Evolutionary conservation across 2,329 filamentous ascomycete genomes (phyloP).

Genomic region (Ophiostoma ulmi): DNA sequence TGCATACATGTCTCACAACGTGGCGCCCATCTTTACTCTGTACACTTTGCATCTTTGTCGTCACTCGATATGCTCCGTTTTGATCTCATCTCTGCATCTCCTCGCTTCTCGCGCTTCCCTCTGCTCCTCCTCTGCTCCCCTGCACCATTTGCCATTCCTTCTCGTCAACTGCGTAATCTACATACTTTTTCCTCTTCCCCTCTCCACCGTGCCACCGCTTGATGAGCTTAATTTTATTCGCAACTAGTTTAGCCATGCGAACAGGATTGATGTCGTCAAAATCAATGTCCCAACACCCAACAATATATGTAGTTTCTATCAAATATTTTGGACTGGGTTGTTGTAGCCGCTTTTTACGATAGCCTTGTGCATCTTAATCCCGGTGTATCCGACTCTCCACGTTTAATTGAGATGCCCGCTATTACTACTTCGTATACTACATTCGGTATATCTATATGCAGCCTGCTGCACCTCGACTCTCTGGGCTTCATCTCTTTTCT

Average conservation of each 20-base stretch:
- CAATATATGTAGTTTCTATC: background rate
- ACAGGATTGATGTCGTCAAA: background rate
- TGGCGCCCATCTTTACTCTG: background rate
- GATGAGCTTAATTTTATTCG: slow-evolving; percentile 13
- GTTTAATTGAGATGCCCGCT: background rate
- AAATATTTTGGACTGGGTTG: background rate
- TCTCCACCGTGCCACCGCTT: slow-evolving; percentile 11
- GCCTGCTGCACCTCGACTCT: background rate
- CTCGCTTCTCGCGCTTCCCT: background rate
- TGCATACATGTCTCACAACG: slow-evolving; percentile 10
- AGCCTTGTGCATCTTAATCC: background rate
- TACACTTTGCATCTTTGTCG: background rate
- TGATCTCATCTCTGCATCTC: background rate
- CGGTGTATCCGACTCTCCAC: slow-evolving; percentile 1
- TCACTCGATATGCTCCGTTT: background rate
- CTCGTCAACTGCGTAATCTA: background rate
- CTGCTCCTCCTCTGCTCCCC: too few relatives aligned
- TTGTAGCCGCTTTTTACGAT: background rate
- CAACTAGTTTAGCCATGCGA: background rate
- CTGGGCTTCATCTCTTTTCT: background rate
- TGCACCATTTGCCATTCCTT: background rate
- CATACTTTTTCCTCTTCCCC: slow-evolving; percentile 7
- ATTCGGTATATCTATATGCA: background rate
- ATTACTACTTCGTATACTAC: background rate
- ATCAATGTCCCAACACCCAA: background rate